Evolutionary conservation across 768 basidiomycete genomes (phyloP), one percentile per base, ranked within the genome.

Genomic region (Sarcodon aspratus): DNA sequence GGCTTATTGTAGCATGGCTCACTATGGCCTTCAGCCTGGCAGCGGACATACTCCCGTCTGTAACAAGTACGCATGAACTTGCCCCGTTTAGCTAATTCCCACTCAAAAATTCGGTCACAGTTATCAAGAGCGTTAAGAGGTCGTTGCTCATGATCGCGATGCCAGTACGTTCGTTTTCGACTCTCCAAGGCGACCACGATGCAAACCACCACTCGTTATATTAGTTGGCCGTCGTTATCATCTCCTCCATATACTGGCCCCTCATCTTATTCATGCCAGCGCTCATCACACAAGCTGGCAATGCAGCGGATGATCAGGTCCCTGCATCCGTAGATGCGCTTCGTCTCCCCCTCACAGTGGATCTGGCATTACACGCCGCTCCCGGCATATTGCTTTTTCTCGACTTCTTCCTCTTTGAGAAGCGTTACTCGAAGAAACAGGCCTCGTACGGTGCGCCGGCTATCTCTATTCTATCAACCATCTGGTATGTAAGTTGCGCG

Each of bases 331-430:
- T 57, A 2, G 51, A 47, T n/a, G 45, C 66, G 7, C 55, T 67
- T 10, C 59, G 63, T 37, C 59, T 82, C 7, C 77, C 79, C 8
- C 60, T 71, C 45, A 43, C 59, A 17, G 64, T 73, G 44, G 73
- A 72, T 10, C 61, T 87, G 1, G 61, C 65, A 3, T 60, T 92
- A 50, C 88, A 92, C 57, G 78, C 76, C 6, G 62, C 66, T 1
- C 88, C 88, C 2, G 73, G 75, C 1, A 36, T 79, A 8, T 59
- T 75, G 6, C 68, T 89, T 37, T 52, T 83, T 15, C 50, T 74
- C 33, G 85, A 91, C 59, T 92, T 91, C 61, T 69, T 82, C 55
- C 53, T 76, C 9, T 75, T 83, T 47, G 83, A 90, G 57, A 55
- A 56, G 31, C 80, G 71, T 51, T 89, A 80, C 57, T 53, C 63